Evolutionary conservation across 352 stramenopile genomes (phyloP), one percentile per base, ranked within the genome.

Genomic region (Pythium sukuiense): DNA sequence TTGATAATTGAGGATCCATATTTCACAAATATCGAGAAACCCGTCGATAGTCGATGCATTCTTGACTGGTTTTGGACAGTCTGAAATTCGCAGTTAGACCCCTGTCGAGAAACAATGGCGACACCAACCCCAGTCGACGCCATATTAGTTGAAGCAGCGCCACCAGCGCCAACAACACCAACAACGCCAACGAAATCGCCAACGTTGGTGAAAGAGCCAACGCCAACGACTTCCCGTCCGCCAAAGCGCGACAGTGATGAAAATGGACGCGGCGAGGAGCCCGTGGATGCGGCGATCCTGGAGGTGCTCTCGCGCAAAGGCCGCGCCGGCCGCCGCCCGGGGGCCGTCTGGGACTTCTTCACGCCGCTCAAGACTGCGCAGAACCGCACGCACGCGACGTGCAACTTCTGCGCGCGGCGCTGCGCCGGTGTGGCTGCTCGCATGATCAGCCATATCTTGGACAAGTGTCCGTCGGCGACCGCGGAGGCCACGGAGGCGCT

Each of bases 291-390:
- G 7, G 55, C 55, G 11, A 60, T 50, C 4, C 33, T 50, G 18
- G 26, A 33, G 26, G 35, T 12, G 24, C 55, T 35, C 3, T 33
- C 58, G 32, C 58, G 48, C 33, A 63, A 59, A 32, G 26, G 55
- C 9, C 57, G 58, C 43, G 65, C 65, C 1, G 80, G 80, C 0
- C 76, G 80, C 11, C 71, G 74, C 9, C 77, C 73, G 8, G 81
- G 76, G 49, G 59, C 71, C 39, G 77, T 86, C 20, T 86, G 80
- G 80, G 62, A 68, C 43, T 86, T 76, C 66, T 88, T 86, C 67
- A 67, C 65, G n/a, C 60, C 72, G 29, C 50, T 86, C 33, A 74
- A 72, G 53, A 81, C 71, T 29, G 63, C 73, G 45, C 61, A 76
- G 32, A 83, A 83, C 59, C 79, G 74, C 45, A 69, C 83, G 18